These are phyloP conservation scores for Penicillium concentricum DNA, from an alignment of 2,329 filamentous ascomycete species.

Conservation along the genomic window DNA sequence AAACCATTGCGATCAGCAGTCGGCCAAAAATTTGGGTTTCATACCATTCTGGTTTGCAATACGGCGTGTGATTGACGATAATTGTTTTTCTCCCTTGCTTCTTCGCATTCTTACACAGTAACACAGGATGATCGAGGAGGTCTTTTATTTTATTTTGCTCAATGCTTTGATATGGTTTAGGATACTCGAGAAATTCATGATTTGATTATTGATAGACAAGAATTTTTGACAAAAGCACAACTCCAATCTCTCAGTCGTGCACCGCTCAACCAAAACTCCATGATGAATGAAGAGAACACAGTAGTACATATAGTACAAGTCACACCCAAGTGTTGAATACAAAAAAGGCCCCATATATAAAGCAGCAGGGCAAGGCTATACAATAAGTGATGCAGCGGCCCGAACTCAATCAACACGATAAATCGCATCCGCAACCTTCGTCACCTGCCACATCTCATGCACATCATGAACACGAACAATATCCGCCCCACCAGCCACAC, in stretches of 20 bases:
- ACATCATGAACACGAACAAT: conserved; percentile 92
- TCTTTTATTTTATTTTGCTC: conserved; percentile 9
- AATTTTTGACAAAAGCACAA: neutral
- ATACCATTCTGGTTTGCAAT: conserved; percentile 8
- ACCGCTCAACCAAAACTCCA: conserved; percentile 10
- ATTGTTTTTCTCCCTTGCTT: conserved; percentile 1
- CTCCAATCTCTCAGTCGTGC: neutral
- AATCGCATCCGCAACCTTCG: conserved; percentile 88
- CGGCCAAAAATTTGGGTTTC: conserved; percentile 11
- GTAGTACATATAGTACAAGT: conserved; percentile 10
- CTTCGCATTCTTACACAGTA: conserved; percentile 11
- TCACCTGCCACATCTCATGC: conserved; percentile 78
- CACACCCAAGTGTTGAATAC: conserved; percentile 25
- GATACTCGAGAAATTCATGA: conserved; percentile 24
- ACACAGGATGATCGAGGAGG: conserved; percentile 7
- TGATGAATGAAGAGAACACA: conserved; percentile 25
- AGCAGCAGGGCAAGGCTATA: neutral
- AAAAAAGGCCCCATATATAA: conserved; percentile 1
- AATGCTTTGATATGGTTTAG: conserved; percentile 21
- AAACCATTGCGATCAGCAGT: conserved; percentile 7
- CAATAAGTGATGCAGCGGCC: neutral
- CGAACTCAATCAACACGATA: conserved; percentile 54
- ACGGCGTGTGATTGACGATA: conserved; percentile 13
- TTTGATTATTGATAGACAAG: conserved; percentile 15
- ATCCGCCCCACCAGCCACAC: conserved; percentile 83